Conservation (phyloP, 2,329 filamentous ascomycete genomes). For the Stachybotrys chartarum region DNA sequence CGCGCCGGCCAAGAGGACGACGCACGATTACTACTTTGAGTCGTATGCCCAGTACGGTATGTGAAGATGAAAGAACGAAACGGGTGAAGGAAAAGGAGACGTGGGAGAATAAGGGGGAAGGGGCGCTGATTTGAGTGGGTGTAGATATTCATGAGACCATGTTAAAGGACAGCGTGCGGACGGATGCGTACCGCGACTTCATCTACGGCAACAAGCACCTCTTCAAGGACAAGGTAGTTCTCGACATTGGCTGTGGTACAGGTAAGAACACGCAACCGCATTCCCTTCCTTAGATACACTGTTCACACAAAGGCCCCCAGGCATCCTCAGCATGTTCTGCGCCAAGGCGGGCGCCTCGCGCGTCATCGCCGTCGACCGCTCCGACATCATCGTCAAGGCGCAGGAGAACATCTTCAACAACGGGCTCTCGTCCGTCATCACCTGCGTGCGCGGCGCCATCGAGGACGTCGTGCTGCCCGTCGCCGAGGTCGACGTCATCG, state of each 20-base stretch:
- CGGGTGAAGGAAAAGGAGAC: too few species aligned
- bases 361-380: conserved; percentile 89
- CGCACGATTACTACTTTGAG: conserved; percentile 47
- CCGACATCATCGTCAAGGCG: conserved; percentile 81
- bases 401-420: conserved; percentile 80
- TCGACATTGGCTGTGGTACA: conserved; percentile 85
- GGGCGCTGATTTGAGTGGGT: not conserved
- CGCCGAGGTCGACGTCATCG: conserved; percentile 81
- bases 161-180: conserved; percentile 84
- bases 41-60: conserved; percentile 51
- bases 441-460: conserved; percentile 75
- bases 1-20: conserved; percentile 17
- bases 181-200: conserved; percentile 89
- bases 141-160: conserved; percentile 89
- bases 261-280: conserved; percentile 26
- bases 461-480: conserved; percentile 79
- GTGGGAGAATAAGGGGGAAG: not conserved
- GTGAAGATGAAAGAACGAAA: not conserved
- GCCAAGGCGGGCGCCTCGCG: conserved; percentile 79
- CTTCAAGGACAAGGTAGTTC: conserved; percentile 77
- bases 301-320: conserved; percentile 23
- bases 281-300: not conserved
- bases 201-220: conserved; percentile 87
- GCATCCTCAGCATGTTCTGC: conserved; percentile 91
- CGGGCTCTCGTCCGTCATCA: conserved; percentile 65